These are phyloP conservation scores for Graphilbum ipis-grandicollis DNA, from an alignment of 2,329 filamentous ascomycete species.

Conservation along the genomic window DNA sequence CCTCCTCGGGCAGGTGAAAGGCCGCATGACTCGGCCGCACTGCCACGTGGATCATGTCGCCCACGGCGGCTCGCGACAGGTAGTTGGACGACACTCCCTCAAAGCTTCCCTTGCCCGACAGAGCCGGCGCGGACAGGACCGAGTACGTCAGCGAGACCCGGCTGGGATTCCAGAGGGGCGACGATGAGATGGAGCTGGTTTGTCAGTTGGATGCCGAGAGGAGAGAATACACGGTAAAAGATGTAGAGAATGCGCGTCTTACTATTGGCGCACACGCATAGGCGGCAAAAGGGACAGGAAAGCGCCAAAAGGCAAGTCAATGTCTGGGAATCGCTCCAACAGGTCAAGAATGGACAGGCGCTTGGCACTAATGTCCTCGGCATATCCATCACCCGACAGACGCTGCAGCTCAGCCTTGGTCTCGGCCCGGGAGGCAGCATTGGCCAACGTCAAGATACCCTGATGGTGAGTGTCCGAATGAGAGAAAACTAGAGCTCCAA, in stretches of 20 bases:
- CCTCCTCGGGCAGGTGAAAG: constrained; percentile 25
- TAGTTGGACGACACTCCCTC: constrained; percentile 44
- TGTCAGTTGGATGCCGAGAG: too few relatives aligned
- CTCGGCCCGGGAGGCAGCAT: constrained; percentile 11
- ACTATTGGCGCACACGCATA: constrained; percentile 32
- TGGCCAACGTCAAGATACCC: constrained; percentile 19
- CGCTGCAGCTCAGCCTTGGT: constrained; percentile 23
- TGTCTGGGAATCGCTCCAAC: constrained; percentile 35
- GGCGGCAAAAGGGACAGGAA: constrained; percentile 49
- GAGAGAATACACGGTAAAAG: neutral
- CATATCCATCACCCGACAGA: constrained; percentile 28
- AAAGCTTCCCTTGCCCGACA: constrained; percentile 14
- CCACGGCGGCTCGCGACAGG: constrained; percentile 27
- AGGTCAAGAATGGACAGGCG: constrained; percentile 50
- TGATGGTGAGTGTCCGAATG: constrained; percentile 11
- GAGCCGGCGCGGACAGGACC: constrained; percentile 45
- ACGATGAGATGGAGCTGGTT: neutral
- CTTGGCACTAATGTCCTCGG: constrained; percentile 32
- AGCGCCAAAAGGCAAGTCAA: constrained; percentile 36
- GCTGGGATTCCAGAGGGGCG: neutral
- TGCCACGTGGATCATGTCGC: constrained; percentile 30
- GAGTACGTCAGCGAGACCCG: constrained; percentile 41
- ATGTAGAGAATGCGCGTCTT: constrained; percentile 33
- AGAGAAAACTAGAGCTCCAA: neutral
- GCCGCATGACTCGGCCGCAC: constrained; percentile 22